Percentiles rank a stretch among this genome's conserved stretches.
Evolutionary conservation across 2,329 filamentous ascomycete genomes (phyloP).

Genomic region (Zelopaecilomyces penicillatus): DNA sequence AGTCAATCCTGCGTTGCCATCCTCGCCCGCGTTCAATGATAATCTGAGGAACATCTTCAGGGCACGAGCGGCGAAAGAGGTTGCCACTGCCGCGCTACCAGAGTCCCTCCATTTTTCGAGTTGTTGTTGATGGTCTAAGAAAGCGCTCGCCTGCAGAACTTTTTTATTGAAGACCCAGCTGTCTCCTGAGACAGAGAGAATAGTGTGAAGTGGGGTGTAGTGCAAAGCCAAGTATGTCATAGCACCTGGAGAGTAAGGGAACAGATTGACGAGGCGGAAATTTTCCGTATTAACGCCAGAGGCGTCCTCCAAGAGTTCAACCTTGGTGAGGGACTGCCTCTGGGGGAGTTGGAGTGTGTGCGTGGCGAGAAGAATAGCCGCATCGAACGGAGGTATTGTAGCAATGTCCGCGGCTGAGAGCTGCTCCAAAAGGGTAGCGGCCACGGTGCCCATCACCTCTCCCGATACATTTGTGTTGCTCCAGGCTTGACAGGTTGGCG

Average conservation of each 20-base stretch:
- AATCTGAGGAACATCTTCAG: slow-evolving; percentile 37
- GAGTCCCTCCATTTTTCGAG: slow-evolving; percentile 40
- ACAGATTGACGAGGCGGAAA: slow-evolving; percentile 30
- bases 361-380: slow-evolving; percentile 30
- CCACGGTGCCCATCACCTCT: slow-evolving; percentile 16
- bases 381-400: slow-evolving; percentile 29
- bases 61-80: slow-evolving; percentile 43
- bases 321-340: slow-evolving; percentile 20
- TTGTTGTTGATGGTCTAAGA: slow-evolving; percentile 37
- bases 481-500: slow-evolving; percentile 39
- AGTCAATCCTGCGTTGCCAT: slow-evolving; percentile 5
- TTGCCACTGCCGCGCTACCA: slow-evolving; percentile 36
- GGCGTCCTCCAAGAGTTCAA: slow-evolving; percentile 17
- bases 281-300: slow-evolving; percentile 15
- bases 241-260: slow-evolving; percentile 35
- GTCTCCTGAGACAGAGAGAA: slow-evolving; percentile 50
- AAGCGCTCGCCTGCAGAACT: slow-evolving; percentile 34
- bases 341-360: slow-evolving; percentile 30
- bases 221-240: slow-evolving; percentile 50
- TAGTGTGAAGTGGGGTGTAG: slow-evolving; percentile 48
- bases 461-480: slow-evolving; percentile 24
- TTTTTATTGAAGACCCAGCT: slow-evolving; percentile 52
- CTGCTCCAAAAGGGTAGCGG: slow-evolving; percentile 22
- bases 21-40: slow-evolving; percentile 1
- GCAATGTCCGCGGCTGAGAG: slow-evolving; percentile 29